A percentile compares a stretch with the other conserved stretches of the same genome.
These are phyloP conservation scores for Tricharina praecox DNA, from an alignment of 495 filamentous ascomycete genomes.

Conservation along the genomic window DNA sequence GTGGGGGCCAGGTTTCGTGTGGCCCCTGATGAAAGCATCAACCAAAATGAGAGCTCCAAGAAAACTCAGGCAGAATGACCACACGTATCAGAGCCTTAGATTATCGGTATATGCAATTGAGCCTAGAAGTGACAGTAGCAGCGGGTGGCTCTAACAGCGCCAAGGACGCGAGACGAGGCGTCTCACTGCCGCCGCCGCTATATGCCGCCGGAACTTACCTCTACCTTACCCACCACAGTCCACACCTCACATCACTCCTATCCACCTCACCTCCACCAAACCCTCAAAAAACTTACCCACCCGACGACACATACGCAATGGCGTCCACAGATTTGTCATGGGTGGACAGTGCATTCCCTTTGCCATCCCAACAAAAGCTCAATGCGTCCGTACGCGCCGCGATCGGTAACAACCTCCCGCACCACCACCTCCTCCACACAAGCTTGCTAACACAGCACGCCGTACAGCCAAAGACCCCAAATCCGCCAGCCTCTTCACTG, in stretches of 20 bases:
- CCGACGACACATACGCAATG: background rate
- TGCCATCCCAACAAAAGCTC: slow-evolving; percentile 13
- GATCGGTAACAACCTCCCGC: slow-evolving; percentile 11
- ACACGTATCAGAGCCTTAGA: too few species aligned
- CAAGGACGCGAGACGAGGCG: too few species aligned
- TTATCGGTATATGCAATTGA: too few species aligned
- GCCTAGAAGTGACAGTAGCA: too few species aligned
- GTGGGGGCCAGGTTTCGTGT: too few species aligned
- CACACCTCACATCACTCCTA: background rate
- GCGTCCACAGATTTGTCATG: slow-evolving; percentile 17
- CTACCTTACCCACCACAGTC: too few species aligned
- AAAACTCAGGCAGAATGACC: too few species aligned
- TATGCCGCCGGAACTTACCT: too few species aligned
- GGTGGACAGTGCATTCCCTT: slow-evolving; percentile 23
- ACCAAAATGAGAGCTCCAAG: too few species aligned
- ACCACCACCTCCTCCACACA: background rate
- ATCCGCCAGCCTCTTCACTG: slow-evolving; percentile 15
- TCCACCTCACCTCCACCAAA: background rate
- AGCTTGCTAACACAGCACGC: background rate
- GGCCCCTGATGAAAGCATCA: too few species aligned
- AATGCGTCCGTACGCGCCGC: slow-evolving; percentile 22
- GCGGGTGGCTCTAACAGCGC: too few species aligned
- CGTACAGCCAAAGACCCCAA: slow-evolving; percentile 20
- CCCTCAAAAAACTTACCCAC: background rate
- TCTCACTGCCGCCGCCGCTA: too few species aligned